Evolutionary conservation across 23 red algal genomes (phyloP), one percentile per base, ranked within the genome.

Genomic region (Gracilaria vermiculophylla): DNA sequence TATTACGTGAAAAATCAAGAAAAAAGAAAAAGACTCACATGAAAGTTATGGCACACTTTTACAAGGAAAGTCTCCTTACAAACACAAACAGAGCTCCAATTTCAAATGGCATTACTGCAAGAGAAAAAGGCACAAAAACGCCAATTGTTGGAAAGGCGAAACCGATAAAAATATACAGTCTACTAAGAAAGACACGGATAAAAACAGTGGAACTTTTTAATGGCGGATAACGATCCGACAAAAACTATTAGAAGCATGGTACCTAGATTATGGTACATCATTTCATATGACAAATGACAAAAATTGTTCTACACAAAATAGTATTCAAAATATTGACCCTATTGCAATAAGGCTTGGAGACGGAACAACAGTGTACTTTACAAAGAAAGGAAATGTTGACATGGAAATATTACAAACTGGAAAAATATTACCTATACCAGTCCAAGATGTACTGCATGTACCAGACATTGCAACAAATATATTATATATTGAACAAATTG

Each of bases 181-280:
- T 15, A 62, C 10, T 62, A 8, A 21, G 10, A 14, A 62, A 14
- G 23, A 62, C 19, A n/a, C 10, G 29, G 17, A 39, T 29, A 66
- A 39, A 12, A 5, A 37, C 36, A 13, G 10, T 12, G 10, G 7
- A 66, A 66, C 25, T 35, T 34, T 66, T 34, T 66, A 34, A 66
- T 66, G 61, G 61, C 61, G 2, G 61, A 36, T 37, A 2, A 31
- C 27, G 17, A 66, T 16, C 4, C 9, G n/a, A 66, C 9, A 36
- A 39, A 39, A 37, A 39, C 2, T 66, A 35, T 66, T 29, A 15
- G 61, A 29, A 37, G 17, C 29, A 5, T 65, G 79, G 53, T 62
- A 58, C 24, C 43, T 83, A 2, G 31, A 83, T 57, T 83, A 29
- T 16, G 79, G 57, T 41, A 57, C 79, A 45, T 58, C 49, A 21